Evolutionary conservation across 306 rosid genomes (phyloP).

Genomic region (Inga laurina): DNA sequence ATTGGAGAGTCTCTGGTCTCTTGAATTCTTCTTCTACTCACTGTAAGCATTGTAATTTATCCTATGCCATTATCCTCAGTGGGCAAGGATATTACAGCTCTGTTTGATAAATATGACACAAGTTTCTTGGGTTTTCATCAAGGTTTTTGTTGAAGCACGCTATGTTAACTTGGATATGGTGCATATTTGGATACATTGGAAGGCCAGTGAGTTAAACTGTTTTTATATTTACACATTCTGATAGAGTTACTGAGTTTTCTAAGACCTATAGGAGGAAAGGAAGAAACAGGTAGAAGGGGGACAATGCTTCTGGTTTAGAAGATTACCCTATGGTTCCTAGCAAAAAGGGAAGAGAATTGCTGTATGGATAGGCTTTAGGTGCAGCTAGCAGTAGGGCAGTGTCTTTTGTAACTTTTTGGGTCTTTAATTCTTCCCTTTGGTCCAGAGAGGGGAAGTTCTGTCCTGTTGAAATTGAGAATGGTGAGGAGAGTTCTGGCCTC

Average conservation of each 20-base stretch:
- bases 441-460: background rate
- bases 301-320: no score
- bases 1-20: background rate
- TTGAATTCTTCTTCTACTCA: background rate
- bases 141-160: background rate
- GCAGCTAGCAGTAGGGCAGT: background rate
- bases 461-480: background rate
- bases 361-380: background rate
- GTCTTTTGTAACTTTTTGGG: background rate
- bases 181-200: background rate
- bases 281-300: no score
- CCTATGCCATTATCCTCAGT: background rate
- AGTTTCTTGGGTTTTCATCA: background rate
- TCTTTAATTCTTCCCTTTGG: background rate
- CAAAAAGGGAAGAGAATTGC: no score
- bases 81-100: background rate
- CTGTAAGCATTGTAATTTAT: background rate
- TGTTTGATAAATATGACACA: background rate
- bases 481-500: background rate
- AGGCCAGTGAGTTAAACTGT: background rate
- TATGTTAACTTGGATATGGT: background rate
- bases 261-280: no score
- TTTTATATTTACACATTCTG: background rate
- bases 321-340: no score
- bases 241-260: no score